Evolutionary conservation across 1,284 basidiomycete species (phyloP), one percentile per base, ranked within the genome.

Genomic region (Tausonia pullulans): DNA sequence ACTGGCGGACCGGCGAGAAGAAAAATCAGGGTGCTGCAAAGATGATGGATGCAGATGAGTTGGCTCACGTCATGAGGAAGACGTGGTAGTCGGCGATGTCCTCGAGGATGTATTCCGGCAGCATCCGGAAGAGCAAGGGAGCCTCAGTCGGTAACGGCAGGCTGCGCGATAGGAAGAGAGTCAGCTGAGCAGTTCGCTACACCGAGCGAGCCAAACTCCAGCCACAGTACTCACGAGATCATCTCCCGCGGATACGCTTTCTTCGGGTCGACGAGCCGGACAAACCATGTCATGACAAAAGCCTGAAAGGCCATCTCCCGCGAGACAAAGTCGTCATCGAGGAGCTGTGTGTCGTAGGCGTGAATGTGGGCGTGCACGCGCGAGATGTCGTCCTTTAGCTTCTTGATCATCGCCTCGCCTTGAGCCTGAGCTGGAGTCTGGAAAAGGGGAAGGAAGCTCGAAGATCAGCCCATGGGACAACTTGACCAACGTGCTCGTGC

Each of bases 91-190:
- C 92, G 4, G 93, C 87, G 9, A 97, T 84, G 74, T 98, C 95
- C 73, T 98, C 96, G 51, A 98, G 77, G 49, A 97, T 83, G 74
- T 94, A 96, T 75, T 99, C 96, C 0, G 96, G 96, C 45, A 98
- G 81, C 71, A 91, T 87, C 44, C 86, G 82, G 81, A 98, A 98
- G 0, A 82, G 79, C 72, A 85, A 80, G 0, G 94, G 90, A 5
- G 94, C 87, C 62, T 95, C 88, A 62, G 84, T 78, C 0, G 92
- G 88, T 39, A 99, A 78, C 0, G 95, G 94, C 44, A 96, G 77
- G 46, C 90, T 94, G 67, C 43, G 16, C 16, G 13, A 2, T 16
- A n/a, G 9, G 27, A 8, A 8, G 58, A 41, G n/a, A 45, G 63
- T 67, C 27, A 61, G 69, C 52, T 70, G 67, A 58, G 41, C 43